Evolutionary conservation across 2,329 filamentous ascomycete genomes (phyloP), one percentile per base, ranked within the genome.

Genomic region (Talaromyces sp.): DNA sequence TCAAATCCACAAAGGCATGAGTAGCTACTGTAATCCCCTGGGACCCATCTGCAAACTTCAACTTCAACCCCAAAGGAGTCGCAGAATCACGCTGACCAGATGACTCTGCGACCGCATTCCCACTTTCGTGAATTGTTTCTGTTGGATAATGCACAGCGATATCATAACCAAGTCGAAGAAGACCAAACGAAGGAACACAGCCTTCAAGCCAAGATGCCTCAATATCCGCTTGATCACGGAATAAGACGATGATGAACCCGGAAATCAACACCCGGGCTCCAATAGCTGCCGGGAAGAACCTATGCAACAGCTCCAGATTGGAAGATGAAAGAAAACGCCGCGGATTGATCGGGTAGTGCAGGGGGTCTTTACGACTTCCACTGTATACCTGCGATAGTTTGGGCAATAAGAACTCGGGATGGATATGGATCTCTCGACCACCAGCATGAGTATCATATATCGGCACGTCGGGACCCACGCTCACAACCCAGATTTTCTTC

Each of bases 201-300:
- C 59, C 59, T 22, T 62, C 54, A 17, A 51, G 24, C 56, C 52
- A 62, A 2, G 52, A 57, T 14, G 53, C 53, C 29, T 59, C 52
- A 22, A 60, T 52, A 36, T 54, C 51, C 29, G 50, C 52, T 14
- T 42, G 42, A 45, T 45, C 47, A 5, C 35, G 47, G 36, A 60
- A 62, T 10, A 62, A 16, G 1, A 59, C 49, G 20, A 57, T 44
- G 20, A 60, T 48, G 30, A 57, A 62, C 4, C 54, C 57, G 8
- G 54, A 51, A 30, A 62, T 54, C 22, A 61, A 49, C 6, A 59
- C 52, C 4, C 56, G 52, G 7, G 43, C 56, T 7, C 54, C 56
- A 24, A 61, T 50, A 13, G 58, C 51, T 13, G 50, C 51, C 6
- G 59, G 58, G 20, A 59, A 61, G 24, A 61, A 55, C 24, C 49